phyloP scores from a whole-genome alignment of 192 early-diverging fungal species.

The Dissophora globulifera region DNA sequence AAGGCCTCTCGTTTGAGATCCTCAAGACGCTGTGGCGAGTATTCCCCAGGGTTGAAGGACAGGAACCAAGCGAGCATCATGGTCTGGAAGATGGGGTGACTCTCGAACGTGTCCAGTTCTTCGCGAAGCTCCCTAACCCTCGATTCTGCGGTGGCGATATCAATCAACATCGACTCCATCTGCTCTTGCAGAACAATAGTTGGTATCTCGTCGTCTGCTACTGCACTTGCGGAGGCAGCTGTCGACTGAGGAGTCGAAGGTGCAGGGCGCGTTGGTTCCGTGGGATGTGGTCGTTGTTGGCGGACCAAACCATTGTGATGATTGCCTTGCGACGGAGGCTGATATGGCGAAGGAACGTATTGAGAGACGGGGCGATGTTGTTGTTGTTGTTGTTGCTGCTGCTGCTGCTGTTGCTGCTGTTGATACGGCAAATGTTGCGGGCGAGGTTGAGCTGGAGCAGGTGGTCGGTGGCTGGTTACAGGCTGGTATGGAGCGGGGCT shows the following conservation, averaged over 20 bases:
- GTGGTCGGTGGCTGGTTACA: no score
- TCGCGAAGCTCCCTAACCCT: constrained; percentile 38
- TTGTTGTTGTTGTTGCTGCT: constrained; percentile 1
- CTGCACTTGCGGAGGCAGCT: no score
- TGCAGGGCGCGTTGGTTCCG: no score
- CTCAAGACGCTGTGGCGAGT: constrained; percentile 17
- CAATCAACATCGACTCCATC: constrained; percentile 43
- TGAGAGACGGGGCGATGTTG: constrained; percentile 10
- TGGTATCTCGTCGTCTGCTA: constrained; percentile 45
- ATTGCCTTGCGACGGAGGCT: constrained; percentile 6
- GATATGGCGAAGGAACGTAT: background rate
- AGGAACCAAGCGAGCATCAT: constrained; percentile 47
- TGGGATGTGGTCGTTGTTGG: no score
- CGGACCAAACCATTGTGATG: no score
- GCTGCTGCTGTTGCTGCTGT: constrained; percentile 17
- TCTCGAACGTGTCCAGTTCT: constrained; percentile 45
- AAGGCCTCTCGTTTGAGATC: constrained; percentile 36
- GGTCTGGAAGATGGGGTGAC: constrained; percentile 33
- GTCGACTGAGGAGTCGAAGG: background rate
- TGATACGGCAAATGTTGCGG: background rate
- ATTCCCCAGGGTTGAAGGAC: constrained; percentile 35
- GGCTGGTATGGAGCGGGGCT: constrained; percentile 11
- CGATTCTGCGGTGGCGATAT: constrained; percentile 29
- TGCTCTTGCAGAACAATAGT: constrained; percentile 49
- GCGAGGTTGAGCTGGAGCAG: constrained; percentile 3